A percentile compares a stretch with the other conserved stretches of the same genome.
phyloP scores from a whole-genome alignment of 2,329 filamentous ascomycete species.

The Sporothrix sp. region DNA sequence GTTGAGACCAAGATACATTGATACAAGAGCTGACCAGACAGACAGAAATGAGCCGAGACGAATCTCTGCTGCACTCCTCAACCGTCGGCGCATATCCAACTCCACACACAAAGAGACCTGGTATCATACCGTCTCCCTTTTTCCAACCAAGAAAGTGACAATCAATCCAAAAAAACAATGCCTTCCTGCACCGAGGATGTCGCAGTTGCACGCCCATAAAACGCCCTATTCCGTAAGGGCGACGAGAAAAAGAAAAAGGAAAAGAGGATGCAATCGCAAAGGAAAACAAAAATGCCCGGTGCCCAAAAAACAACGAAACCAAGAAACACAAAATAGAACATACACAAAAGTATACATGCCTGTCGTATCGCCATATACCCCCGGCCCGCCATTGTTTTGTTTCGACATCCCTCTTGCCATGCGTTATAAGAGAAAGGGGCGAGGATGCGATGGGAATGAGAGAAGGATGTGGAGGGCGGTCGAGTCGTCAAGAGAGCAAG shows the following conservation, averaged over 20 bases:
- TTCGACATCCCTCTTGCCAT: neutral
- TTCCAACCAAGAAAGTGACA: neutral
- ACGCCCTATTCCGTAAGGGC: conserved; percentile 1
- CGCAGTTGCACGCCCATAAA: neutral
- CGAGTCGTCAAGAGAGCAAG: neutral
- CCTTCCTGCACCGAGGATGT: neutral
- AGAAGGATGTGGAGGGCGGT: neutral
- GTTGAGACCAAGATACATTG: too few relatives aligned
- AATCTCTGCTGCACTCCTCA: too few relatives aligned
- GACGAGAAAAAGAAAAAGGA: neutral
- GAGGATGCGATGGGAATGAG: neutral
- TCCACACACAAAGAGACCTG: conserved; percentile 7
- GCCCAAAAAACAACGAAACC: neutral
- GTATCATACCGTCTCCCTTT: conserved; percentile 5
- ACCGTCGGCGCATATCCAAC: too few relatives aligned
- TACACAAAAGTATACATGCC: conserved; percentile 5
- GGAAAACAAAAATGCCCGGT: neutral
- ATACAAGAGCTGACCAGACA: too few relatives aligned
- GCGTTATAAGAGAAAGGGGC: neutral
- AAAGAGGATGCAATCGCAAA: neutral
- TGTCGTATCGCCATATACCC: conserved; percentile 1
- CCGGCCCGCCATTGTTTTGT: neutral
- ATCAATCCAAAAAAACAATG: neutral
- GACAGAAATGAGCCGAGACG: too few relatives aligned
- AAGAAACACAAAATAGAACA: neutral